A percentile compares a stretch with the other conserved stretches of the same genome.
Evolutionary conservation across 441 rosid genomes (phyloP).

Genomic region (Erodium texanum): DNA sequence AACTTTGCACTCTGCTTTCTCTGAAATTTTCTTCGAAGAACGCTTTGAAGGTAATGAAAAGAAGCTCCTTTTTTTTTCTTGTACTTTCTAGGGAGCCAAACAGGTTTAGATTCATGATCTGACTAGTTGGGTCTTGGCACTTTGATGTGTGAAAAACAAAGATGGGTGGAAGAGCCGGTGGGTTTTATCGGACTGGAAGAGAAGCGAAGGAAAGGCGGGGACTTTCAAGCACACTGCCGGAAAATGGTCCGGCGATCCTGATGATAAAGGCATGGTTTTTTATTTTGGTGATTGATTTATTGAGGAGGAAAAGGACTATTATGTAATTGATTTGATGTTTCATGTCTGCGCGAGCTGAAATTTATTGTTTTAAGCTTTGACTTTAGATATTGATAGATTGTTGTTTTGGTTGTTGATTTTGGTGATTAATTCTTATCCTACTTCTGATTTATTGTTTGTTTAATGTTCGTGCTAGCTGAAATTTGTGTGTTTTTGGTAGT

Average conservation of each 20-base stretch:
- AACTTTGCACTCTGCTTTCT: slow-evolving; percentile 24
- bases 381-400: too few relatives aligned
- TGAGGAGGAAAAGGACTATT: not conserved
- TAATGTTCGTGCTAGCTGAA: too few relatives aligned
- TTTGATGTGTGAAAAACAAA: slow-evolving; percentile 14
- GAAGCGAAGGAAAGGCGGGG: slow-evolving; percentile 84
- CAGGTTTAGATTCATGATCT: not conserved
- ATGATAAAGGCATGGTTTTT: slow-evolving; percentile 50
- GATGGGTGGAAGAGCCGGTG: slow-evolving; percentile 91
- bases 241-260: slow-evolving; percentile 85
- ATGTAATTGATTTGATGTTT: not conserved
- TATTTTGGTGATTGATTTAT: not conserved
- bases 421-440: too few relatives aligned
- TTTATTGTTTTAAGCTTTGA: too few relatives aligned
- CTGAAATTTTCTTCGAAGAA: slow-evolving; percentile 61
- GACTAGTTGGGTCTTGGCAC: not conserved
- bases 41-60: slow-evolving; percentile 48
- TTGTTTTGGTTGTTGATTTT: not conserved
- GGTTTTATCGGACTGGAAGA: slow-evolving; percentile 92
- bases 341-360: not conserved
- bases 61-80: not conserved
- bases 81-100: not conserved
- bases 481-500: not conserved
- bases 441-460: too few relatives aligned
- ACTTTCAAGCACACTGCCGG: slow-evolving; percentile 84